Base-by-base conservation (phyloP, 163 green algal genomes). In the Chlorella variabilis region DNA sequence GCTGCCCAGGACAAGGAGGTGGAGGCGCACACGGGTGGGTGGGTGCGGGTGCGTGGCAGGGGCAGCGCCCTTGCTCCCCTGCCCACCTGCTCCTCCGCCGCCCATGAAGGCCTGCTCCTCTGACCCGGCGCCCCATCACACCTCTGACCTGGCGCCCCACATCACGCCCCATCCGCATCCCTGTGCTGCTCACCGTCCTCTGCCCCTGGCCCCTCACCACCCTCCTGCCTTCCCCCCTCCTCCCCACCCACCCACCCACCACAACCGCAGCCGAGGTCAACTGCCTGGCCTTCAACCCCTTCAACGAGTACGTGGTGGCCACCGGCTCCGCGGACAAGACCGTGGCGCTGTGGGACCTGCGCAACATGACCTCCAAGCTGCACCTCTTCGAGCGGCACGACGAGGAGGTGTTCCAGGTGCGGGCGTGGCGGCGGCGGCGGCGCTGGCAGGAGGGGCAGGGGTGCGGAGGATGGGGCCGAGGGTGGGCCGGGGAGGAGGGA, bases 281-380 rank as follows among this genome's bases (percentile, higher is more conserved):
- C 90, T 99, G 96, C 89, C 87, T 99, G 51, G 91, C 94, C 4
- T 99, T 99, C 93, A 99, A 99, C 89, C 97, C 97, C 7, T 93
- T 96, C 87, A 99, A 99, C 84, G 95, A 98, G 62, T 96, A 93
- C 84, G 87, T 99, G 17, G 89, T 99, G 21, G 97, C 95, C 31
- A 99, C 97, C 0, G 97, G 97, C 25, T 96, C 91, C 4, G 96
- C 97, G 0, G 97, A 99, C 88, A 93, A 95, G 77, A 94, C 92
- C 31, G 94, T 98, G 8, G 94, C 91, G 27, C 88, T 99, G 71
- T 94, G 97, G 82, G 96, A 99, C 90, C 89, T 97, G 82, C 91
- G 96, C 58, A 98, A 98, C 85, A 83, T 98, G 58, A 87, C 81
- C 23, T 89, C 91, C 83, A 92, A 91, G 76, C 88, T 99, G 83